Evolutionary conservation across 1,284 basidiomycete genomes (phyloP), one percentile per base, ranked within the genome.

Genomic region (Moniliophthora roreri): DNA sequence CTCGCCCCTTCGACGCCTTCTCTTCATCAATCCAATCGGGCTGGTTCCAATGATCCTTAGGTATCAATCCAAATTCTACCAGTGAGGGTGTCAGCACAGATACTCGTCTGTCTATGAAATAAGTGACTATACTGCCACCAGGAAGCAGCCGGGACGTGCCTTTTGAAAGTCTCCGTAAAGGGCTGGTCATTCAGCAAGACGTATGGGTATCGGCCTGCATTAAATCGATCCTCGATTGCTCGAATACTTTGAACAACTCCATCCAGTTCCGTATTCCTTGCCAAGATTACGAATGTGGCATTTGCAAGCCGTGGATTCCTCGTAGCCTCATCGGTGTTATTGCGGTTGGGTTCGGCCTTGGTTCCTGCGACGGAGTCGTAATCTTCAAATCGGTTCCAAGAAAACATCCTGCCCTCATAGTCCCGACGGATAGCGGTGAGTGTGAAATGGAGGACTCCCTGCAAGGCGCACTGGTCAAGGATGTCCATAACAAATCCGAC

Each of bases 21-120:
- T 73, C 70, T 63, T 85, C 80, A 61, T 82, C 78, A 55, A 82
- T 82, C 78, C 79, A 85, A 9, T 74, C 69, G 0, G 85, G 83
- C 60, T 86, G 82, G 45, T 57, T 61, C 70, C 69, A 72, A 45
- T 71, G 66, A 2, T 70, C 65, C 2, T 52, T 54, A 38, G 78
- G 70, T 16, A 76, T 66, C 7, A 61, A 57, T 0, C 65, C 72
- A 42, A 73, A 75, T 3, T 66, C 44, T 0, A 70, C 65, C 1
- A 62, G 58, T 3, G 69, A 65, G 0, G 58, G 54, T 1, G 65
- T 63, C 9, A 75, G 28, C 20, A 64, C 66, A 4, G 63, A 59
- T 1, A 75, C 59, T 1, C 66, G 66, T 20, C 74, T 75, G 49
- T 3, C 16, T 40, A 18, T 16, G 39, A 2, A 9, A 18, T 18